These are phyloP conservation scores for Aspergillus nidulans DNA, from an alignment of 495 filamentous ascomycete genomes.

Conservation along the genomic window DNA sequence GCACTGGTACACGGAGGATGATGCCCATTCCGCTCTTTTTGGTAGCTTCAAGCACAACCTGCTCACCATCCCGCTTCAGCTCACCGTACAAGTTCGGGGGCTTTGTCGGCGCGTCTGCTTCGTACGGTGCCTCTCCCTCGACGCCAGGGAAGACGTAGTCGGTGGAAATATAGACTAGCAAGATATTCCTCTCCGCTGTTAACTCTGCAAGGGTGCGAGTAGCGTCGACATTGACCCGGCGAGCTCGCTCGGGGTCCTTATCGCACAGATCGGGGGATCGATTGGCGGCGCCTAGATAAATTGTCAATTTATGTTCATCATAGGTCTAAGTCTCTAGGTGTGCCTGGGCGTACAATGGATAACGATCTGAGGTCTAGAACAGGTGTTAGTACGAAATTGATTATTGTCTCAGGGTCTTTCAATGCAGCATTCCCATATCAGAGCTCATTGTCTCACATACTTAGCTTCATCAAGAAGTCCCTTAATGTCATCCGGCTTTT, in stretches of 20 bases:
- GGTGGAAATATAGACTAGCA: slow-evolving; percentile 90
- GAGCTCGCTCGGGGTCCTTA: slow-evolving; percentile 69
- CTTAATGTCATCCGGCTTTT: slow-evolving; percentile 56
- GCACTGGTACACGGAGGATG: slow-evolving; percentile 78
- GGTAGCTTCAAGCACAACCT: slow-evolving; percentile 61
- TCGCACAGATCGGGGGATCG: slow-evolving; percentile 83
- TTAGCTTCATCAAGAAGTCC: slow-evolving; percentile 53
- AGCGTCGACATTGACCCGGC: slow-evolving; percentile 70
- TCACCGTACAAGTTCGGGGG: slow-evolving; percentile 86
- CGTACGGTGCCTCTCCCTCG: slow-evolving; percentile 83
- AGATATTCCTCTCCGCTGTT: slow-evolving; percentile 55
- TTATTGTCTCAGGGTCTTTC: neutral
- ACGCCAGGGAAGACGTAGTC: slow-evolving; percentile 89
- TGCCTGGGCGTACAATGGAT: slow-evolving; percentile 65
- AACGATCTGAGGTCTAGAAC: slow-evolving; percentile 67
- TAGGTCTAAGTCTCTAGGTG: neutral
- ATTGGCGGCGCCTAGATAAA: slow-evolving; percentile 72
- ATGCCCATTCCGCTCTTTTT: slow-evolving; percentile 52
- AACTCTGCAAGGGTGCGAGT: slow-evolving; percentile 61
- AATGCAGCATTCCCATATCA: neutral
- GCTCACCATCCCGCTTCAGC: slow-evolving; percentile 82
- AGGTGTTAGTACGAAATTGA: slow-evolving; percentile 10
- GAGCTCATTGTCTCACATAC: slow-evolving; percentile 21
- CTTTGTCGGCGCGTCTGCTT: slow-evolving; percentile 53
- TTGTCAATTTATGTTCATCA: slow-evolving; percentile 12